These are phyloP conservation scores for Scheffersomyces quercinus DNA, from an alignment of 1,139 yeast genomes.

Conservation along the genomic window DNA sequence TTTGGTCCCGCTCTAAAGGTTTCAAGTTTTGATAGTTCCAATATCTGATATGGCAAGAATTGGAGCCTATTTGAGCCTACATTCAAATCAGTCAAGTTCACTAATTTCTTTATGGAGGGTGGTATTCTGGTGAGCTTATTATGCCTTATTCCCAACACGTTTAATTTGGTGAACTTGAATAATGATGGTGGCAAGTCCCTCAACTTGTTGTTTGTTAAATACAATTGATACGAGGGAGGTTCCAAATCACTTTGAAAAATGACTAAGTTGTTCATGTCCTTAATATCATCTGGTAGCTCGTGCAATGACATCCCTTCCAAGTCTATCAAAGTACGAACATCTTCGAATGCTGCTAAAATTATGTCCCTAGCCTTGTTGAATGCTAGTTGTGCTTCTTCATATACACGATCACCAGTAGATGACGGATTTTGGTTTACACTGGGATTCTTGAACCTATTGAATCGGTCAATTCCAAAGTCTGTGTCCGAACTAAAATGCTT, in stretches of 20 bases:
- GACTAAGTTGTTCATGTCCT: constrained; percentile 53
- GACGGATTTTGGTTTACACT: constrained; percentile 30
- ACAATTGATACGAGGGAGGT: constrained; percentile 45
- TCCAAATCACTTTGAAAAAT: constrained; percentile 28
- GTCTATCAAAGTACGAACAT: constrained; percentile 35
- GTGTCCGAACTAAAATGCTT: constrained; percentile 39
- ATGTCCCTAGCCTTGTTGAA: constrained; percentile 30
- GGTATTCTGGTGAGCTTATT: constrained; percentile 54
- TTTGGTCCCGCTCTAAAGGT: constrained; percentile 53
- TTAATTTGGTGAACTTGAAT: constrained; percentile 49
- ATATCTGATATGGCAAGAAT: constrained; percentile 56
- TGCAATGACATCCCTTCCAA: constrained; percentile 44
- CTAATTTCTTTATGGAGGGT: constrained; percentile 48
- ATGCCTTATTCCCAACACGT: constrained; percentile 55
- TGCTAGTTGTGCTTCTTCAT: constrained; percentile 7
- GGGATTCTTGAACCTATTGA: constrained; percentile 40
- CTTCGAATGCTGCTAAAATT: constrained; percentile 43
- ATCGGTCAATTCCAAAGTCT: constrained; percentile 49
- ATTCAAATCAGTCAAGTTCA: constrained; percentile 48
- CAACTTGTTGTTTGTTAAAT: constrained; percentile 53
- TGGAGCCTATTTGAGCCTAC: constrained; percentile 52
- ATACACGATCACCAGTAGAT: constrained; percentile 10
- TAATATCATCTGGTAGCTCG: constrained; percentile 54
- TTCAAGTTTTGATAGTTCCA: constrained; percentile 41
- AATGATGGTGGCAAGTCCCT: constrained; percentile 49